These are phyloP conservation scores for Nemania sp. DNA, from an alignment of 2,329 filamentous ascomycete species.

Conservation along the genomic window DNA sequence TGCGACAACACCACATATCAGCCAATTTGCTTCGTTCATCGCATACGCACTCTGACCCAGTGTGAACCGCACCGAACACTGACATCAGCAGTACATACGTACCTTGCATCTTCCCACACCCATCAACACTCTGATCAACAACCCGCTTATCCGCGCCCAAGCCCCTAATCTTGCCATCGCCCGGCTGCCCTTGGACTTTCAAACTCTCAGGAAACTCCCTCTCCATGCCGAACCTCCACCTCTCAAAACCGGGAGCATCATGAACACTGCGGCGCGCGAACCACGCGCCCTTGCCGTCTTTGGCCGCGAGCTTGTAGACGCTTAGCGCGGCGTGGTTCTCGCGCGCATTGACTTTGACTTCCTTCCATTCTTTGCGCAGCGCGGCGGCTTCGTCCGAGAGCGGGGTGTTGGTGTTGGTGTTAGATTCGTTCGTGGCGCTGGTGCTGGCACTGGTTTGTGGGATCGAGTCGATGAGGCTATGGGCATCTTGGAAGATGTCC, in stretches of 20 bases:
- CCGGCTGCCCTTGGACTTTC: constrained; percentile 68
- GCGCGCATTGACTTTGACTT: constrained; percentile 69
- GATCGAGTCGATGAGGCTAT: constrained; percentile 77
- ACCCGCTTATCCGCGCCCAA: constrained; percentile 80
- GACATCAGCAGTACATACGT: no score
- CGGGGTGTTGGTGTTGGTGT: constrained; percentile 52
- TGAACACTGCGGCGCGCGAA: constrained; percentile 86
- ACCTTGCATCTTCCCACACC: constrained; percentile 67
- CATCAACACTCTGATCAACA: constrained; percentile 62
- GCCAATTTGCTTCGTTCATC: not conserved
- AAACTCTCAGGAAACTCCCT: constrained; percentile 80
- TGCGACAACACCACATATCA: constrained; percentile 37
- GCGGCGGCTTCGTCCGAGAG: constrained; percentile 55
- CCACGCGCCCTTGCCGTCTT: constrained; percentile 86
- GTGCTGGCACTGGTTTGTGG: no score
- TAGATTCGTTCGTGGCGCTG: constrained; percentile 44
- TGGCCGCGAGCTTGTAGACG: constrained; percentile 77
- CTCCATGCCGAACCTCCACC: constrained; percentile 76
- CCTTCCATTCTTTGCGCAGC: constrained; percentile 86
- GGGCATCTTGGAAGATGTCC: constrained; percentile 66
- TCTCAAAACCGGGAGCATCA: constrained; percentile 73
- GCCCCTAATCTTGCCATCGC: constrained; percentile 76
- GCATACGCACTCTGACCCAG: not conserved
- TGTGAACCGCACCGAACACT: not conserved
- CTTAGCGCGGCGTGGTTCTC: constrained; percentile 77